Conservation (phyloP, 495 filamentous ascomycete genomes). For the Lophium mytilinum region DNA sequence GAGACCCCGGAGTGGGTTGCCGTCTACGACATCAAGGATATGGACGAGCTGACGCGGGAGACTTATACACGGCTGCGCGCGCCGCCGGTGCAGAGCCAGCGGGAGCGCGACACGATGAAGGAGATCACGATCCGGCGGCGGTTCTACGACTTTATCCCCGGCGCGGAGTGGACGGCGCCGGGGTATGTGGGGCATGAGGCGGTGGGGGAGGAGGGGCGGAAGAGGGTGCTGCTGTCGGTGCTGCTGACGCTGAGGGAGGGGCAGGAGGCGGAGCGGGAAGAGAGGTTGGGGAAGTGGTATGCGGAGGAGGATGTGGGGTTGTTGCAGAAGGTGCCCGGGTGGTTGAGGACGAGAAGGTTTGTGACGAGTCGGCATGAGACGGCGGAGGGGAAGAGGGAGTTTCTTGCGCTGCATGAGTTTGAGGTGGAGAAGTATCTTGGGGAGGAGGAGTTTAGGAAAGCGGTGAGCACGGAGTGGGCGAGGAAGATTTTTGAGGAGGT, state of each 20-base stretch:
- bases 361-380: slow-evolving; percentile 48
- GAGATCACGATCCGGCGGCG: slow-evolving; percentile 63
- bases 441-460: slow-evolving; percentile 54
- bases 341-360: slow-evolving; percentile 61
- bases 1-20: slow-evolving; percentile 62
- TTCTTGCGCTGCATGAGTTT: slow-evolving; percentile 64
- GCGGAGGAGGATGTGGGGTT: slow-evolving; percentile 62
- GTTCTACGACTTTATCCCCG: slow-evolving; percentile 56
- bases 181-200: slow-evolving; percentile 52
- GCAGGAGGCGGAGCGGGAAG: slow-evolving; percentile 42
- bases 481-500: slow-evolving; percentile 47
- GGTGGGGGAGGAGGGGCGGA: slow-evolving; percentile 51
- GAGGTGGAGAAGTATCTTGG: slow-evolving; percentile 53
- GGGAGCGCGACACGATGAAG: slow-evolving; percentile 67
- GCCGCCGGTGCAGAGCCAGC: slow-evolving; percentile 54
- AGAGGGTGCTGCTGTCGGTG: slow-evolving; percentile 55
- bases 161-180: slow-evolving; percentile 37
- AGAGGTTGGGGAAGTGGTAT: slow-evolving; percentile 59
- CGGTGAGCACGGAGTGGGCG: slow-evolving; percentile 50
- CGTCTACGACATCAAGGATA: slow-evolving; percentile 70
- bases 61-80: slow-evolving; percentile 61
- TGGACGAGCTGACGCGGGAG: slow-evolving; percentile 55
- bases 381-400: slow-evolving; percentile 43
- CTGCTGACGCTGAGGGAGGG: slow-evolving; percentile 47
- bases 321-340: slow-evolving; percentile 65